phyloP scores from a whole-genome alignment of 805 yeast genomes.

The Candida ipomoeae region DNA sequence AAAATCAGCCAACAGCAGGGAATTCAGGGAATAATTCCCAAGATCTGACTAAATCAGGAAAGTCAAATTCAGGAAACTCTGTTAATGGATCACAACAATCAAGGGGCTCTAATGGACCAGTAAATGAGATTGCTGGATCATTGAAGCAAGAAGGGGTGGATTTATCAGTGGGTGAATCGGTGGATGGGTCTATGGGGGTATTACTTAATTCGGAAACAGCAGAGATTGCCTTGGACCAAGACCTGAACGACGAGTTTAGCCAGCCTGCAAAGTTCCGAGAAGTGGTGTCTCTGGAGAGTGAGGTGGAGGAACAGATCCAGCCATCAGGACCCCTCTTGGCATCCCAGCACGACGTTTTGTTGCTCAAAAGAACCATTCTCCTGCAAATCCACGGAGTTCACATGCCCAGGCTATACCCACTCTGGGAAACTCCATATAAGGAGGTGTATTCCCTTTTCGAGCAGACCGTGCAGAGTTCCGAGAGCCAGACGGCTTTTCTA shows the following conservation, averaged over 20 bases:
- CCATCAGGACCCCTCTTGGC: not conserved
- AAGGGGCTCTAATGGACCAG: no score
- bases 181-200: no score
- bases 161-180: no score
- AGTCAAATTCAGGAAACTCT: no score
- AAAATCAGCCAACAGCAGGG: not conserved
- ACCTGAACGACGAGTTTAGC: not conserved
- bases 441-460: slow-evolving; percentile 58
- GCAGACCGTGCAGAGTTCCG: slow-evolving; percentile 60
- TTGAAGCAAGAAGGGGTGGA: no score
- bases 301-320: not conserved
- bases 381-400: slow-evolving; percentile 12
- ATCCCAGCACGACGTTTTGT: slow-evolving; percentile 4
- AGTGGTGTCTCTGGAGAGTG: not conserved
- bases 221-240: no score
- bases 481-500: slow-evolving; percentile 76
- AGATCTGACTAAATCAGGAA: no score
- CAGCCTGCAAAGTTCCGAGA: not conserved
- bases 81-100: no score
- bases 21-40: no score
- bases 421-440: slow-evolving; percentile 30
- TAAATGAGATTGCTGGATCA: no score
- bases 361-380: slow-evolving; percentile 8
- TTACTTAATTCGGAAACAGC: no score
- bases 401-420: slow-evolving; percentile 8